phyloP scores from a whole-genome alignment of 2,329 filamentous ascomycete species.

The Pseudogymnoascus sp. region DNA sequence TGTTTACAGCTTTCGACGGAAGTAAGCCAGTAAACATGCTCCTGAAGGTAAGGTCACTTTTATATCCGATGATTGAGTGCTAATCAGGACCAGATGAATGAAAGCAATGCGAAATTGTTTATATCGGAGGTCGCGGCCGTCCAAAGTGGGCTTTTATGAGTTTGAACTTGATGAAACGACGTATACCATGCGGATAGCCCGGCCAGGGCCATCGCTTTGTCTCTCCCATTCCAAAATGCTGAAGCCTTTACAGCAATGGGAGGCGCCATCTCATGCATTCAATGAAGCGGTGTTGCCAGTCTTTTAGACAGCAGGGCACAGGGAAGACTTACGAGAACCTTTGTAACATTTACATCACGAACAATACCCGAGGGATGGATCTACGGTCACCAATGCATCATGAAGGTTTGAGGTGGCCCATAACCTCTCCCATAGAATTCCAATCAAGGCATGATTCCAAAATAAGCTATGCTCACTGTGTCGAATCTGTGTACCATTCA shows the following conservation, averaged over 20 bases:
- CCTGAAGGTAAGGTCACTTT: constrained; percentile 43
- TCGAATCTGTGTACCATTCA: neutral
- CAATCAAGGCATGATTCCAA: neutral
- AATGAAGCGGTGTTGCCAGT: neutral
- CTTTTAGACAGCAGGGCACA: neutral
- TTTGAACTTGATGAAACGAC: constrained; percentile 2
- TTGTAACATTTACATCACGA: constrained; percentile 7
- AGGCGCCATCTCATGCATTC: neutral
- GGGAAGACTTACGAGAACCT: constrained; percentile 1
- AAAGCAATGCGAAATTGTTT: constrained; percentile 26
- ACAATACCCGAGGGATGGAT: constrained; percentile 5
- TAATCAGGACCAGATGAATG: constrained; percentile 24
- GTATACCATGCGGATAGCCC: neutral
- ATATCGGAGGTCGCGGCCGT: constrained; percentile 28
- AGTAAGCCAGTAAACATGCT: constrained; percentile 50
- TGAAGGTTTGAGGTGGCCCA: neutral
- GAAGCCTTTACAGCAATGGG: neutral
- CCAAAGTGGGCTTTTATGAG: constrained; percentile 25
- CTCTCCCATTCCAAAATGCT: neutral
- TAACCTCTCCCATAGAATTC: constrained; percentile 4
- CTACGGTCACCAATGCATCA: constrained; percentile 5
- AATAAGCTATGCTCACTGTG: neutral
- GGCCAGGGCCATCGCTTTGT: neutral
- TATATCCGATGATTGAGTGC: neutral
- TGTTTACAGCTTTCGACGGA: constrained; percentile 56